These are phyloP conservation scores for Ruellia speciosa DNA, from an alignment of 305 asterid species.

Conservation along the genomic window DNA sequence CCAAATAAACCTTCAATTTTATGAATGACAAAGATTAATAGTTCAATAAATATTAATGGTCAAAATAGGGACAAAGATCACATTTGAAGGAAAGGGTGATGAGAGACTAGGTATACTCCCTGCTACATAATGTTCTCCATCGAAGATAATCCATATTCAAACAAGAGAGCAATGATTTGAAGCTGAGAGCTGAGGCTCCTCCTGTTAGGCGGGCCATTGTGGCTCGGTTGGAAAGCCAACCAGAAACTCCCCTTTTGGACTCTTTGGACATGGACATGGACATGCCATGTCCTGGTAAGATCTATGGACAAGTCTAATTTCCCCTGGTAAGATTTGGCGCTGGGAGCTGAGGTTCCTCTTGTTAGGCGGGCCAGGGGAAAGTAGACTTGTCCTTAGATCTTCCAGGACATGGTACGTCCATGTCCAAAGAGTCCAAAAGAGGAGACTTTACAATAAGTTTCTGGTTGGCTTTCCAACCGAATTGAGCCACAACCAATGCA, in stretches of 20 bases:
- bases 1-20: conserved; percentile 7
- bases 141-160: conserved; percentile 68
- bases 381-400: conserved; percentile 43
- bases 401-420: conserved; percentile 83
- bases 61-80: too few species aligned
- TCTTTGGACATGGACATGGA: too few species aligned
- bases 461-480: conserved; percentile 58
- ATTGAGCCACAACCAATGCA: conserved; percentile 51
- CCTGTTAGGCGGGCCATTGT: too few species aligned
- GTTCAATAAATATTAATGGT: conserved; percentile 83
- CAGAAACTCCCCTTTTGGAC: too few species aligned
- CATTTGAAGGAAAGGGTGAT: conserved; percentile 88
- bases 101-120: conserved; percentile 76
- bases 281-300: too few species aligned
- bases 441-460: conserved; percentile 78
- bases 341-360: conserved; percentile 73
- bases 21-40: conserved; percentile 61
- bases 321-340: conserved; percentile 78
- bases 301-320: too few species aligned
- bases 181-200: conserved; percentile 76
- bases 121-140: conserved; percentile 62
- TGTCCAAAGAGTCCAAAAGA: conserved; percentile 36
- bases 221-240: too few species aligned
- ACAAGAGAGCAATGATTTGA: conserved; percentile 66
- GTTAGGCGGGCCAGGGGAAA: conserved; percentile 63